These are phyloP conservation scores for Alternaria brassicae DNA, from an alignment of 2,329 filamentous ascomycete species.

Conservation along the genomic window DNA sequence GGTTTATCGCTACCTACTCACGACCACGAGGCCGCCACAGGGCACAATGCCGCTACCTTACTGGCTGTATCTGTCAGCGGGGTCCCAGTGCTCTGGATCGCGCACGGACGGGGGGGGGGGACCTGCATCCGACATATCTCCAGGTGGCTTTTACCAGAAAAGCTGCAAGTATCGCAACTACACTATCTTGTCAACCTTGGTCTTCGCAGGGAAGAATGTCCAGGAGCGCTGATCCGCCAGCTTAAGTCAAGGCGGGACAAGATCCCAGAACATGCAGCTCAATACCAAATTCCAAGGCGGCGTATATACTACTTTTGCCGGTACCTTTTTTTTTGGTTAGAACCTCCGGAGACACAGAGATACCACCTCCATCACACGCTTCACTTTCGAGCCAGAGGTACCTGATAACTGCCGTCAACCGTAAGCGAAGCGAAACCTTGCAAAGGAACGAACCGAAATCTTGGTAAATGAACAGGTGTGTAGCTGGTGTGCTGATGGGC, in stretches of 20 bases:
- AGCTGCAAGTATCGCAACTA: not conserved
- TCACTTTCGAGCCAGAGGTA: conserved; percentile 1
- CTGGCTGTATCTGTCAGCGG: conserved; percentile 13
- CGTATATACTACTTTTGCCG: conserved; percentile 15
- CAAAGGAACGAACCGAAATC: not conserved
- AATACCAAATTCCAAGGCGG: conserved; percentile 10
- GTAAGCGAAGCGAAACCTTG: conserved; percentile 1
- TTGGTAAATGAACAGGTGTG: not conserved
- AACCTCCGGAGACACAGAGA: conserved; percentile 19
- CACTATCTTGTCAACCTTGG: not conserved
- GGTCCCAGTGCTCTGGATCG: conserved; percentile 16
- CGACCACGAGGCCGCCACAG: conserved; percentile 28
- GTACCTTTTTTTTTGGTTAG: conserved; percentile 15
- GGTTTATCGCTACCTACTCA: conserved; percentile 21
- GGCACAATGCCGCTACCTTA: conserved; percentile 10
- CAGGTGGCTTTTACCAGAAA: conserved; percentile 1
- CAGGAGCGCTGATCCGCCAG: not conserved
- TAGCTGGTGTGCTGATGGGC: not conserved
- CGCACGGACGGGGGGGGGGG: conserved; percentile 22
- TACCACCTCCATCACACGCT: conserved; percentile 9
- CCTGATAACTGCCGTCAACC: not conserved
- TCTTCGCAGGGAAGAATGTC: conserved; percentile 13
- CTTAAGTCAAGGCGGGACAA: conserved; percentile 3
- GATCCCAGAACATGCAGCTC: conserved; percentile 1
- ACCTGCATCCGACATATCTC: conserved; percentile 28